These are phyloP conservation scores for Gossypium rotundifolium DNA, from an alignment of 345 rosid species.

Conservation along the genomic window DNA sequence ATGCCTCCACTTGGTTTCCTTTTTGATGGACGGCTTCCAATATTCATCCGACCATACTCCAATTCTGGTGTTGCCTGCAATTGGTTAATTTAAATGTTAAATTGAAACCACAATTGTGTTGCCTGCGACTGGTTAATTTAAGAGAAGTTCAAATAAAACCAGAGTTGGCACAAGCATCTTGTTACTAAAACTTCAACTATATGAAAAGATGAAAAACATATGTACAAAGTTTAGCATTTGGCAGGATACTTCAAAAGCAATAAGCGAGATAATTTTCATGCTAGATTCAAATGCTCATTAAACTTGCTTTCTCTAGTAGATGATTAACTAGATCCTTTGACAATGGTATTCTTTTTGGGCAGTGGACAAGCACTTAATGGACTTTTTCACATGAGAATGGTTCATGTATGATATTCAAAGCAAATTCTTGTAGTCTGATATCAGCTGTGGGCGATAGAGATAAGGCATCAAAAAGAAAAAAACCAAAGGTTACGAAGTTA, in stretches of 20 bases:
- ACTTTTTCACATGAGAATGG: background rate
- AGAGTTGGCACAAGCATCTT: background rate
- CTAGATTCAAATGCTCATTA: background rate
- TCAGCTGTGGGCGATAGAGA: background rate
- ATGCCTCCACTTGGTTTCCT: conserved; percentile 97
- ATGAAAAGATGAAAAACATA: background rate
- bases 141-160: background rate
- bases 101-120: conserved; percentile 27
- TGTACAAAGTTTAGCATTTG: background rate
- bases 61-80: conserved; percentile 85
- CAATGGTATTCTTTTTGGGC: background rate
- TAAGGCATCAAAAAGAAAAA: background rate
- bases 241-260: background rate
- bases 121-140: conserved; percentile 38
- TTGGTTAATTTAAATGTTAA: background rate
- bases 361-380: background rate
- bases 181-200: background rate
- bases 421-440: background rate
- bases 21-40: conserved; percentile 92
- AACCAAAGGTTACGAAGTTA: background rate
- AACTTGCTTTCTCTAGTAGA: background rate
- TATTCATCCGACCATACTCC: conserved; percentile 98
- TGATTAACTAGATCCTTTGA: background rate
- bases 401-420: background rate
- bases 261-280: background rate